Evolutionary conservation across 108 stramenopile genomes (phyloP), one percentile per base, ranked within the genome.

Genomic region (Fragilaria crotonensis): DNA sequence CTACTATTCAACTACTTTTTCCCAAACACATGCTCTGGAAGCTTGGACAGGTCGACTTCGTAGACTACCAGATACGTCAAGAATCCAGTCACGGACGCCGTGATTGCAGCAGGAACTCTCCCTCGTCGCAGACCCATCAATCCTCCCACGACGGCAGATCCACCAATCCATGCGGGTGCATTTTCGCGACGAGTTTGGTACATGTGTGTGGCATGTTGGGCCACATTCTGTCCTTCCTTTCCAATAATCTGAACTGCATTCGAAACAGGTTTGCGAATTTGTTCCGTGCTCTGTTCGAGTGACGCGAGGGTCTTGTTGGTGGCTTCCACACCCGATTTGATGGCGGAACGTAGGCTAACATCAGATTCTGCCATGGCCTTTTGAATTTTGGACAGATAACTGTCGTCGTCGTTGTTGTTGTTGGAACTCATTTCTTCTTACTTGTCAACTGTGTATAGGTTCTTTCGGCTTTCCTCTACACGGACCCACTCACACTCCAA

Each of bases 51-150:
- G 21, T 56, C 54, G 1, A 56, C 54, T 56, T 74, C 67, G 33
- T 75, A 75, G 14, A 75, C 68, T 41, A 59, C 55, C 1, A 59
- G 53, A 59, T 75, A 75, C 30, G 67, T 68, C 31, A 62, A 54
- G 1, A 57, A 62, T 36, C 57, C 63, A 52, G 33, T 49, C 5
- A 64, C 36, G 25, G 63, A 57, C 26, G 56, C 73, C 27, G 63
- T 57, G 5, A 69, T 2, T 22, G 63, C 45, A 19, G 62, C 73
- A 18, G 68, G 62, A 32, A 75, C 28, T 45, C 47, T 25, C 29
- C 73, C 73, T 18, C 68, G 67, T 22, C 73, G 63, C 5, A 68
- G 45, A 25, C 33, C 29, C n/a, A 60, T 14, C 25, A 56, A 44
- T 11, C 59, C 64, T 31, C 63, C 68, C 17, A 61, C 52, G 9